Evolutionary conservation across 192 early-diverging fungal genomes (phyloP), one percentile per base, ranked within the genome.

Genomic region (Coemansia sp.): DNA sequence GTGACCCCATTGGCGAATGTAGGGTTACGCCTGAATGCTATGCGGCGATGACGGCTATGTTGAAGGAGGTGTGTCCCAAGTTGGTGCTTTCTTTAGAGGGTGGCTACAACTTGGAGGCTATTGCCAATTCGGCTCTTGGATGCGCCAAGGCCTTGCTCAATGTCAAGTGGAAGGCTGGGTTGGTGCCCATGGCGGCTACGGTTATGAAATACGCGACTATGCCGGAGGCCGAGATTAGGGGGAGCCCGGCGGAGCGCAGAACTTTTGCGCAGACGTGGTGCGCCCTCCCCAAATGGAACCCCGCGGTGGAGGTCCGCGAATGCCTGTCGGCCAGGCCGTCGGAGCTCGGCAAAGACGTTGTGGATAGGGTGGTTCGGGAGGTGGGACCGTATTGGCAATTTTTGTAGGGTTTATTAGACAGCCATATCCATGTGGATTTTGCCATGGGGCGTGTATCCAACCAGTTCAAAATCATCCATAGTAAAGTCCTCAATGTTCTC

Each of bases 381-480:
- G 28, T 47, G 45, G 31, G 21, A 6, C 42, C 42, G 3, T 43
- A 18, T 6, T 43, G 42, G 42, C 14, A 43, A 18, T 43, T 14
- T 18, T n/a, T 43, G 18, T 18, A 43, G 14, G 14, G 38, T 42
- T 37, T 23, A 31, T 20, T 86, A 94, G 1, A 95, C 95, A n/a
- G 93, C 91, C 96, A 99, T 97, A 9, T 88, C 86, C 96, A 99
- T 97, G 41, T 86, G 86, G 31, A 99, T 88, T 71, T 93, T 95
- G 23, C 83, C 82, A 70, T 96, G 86, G 16, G 96, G 95, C 2
- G 81, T 74, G 77, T 99, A 99, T 16, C 88, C 92, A 10, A 87
- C 87, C 3, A 99, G 47, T 11, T 88, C 84, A 50, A 99, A 82
- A 69, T 92, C 90, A n/a, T 91, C 93, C 41, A 85, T 85, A 16